phyloP scores from a whole-genome alignment of 2,329 filamentous ascomycete genomes.

The Colletotrichum lentis region DNA sequence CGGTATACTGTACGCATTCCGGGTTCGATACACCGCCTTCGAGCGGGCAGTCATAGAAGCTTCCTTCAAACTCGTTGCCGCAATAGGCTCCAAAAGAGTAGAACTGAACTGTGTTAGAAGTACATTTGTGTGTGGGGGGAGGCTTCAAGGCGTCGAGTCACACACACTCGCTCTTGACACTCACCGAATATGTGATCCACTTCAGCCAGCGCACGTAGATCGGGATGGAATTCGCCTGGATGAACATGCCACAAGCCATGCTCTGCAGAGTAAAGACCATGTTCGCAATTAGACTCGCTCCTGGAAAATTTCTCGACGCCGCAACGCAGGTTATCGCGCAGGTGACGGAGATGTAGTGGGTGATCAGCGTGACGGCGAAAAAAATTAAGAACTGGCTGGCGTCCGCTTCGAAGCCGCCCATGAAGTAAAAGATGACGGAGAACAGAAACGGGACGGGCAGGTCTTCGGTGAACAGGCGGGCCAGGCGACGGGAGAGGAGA shows the following conservation, averaged over 20 bases:
- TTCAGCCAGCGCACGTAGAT: constrained; percentile 83
- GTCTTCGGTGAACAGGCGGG: constrained; percentile 75
- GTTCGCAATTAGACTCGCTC: constrained; percentile 76
- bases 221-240: constrained; percentile 76
- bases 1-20: constrained; percentile 73
- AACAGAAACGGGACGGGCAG: constrained; percentile 76
- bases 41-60: constrained; percentile 77
- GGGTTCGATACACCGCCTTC: constrained; percentile 69
- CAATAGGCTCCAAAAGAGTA: constrained; percentile 76
- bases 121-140: no score
- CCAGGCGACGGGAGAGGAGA: constrained; percentile 73
- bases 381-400: constrained; percentile 75
- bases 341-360: constrained; percentile 77
- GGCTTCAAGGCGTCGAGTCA: constrained; percentile 22
- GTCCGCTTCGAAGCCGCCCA: constrained; percentile 74
- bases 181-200: constrained; percentile 67
- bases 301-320: constrained; percentile 71
- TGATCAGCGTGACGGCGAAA: constrained; percentile 72
- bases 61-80: constrained; percentile 75
- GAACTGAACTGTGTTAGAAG: constrained; percentile 55
- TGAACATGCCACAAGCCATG: constrained; percentile 79
- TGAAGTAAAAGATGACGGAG: constrained; percentile 78
- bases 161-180: constrained; percentile 44
- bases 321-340: constrained; percentile 75
- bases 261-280: constrained; percentile 76